phyloP scores from a whole-genome alignment of 2,329 filamentous ascomycete genomes.

The Colletotrichum neosansevieriae region DNA sequence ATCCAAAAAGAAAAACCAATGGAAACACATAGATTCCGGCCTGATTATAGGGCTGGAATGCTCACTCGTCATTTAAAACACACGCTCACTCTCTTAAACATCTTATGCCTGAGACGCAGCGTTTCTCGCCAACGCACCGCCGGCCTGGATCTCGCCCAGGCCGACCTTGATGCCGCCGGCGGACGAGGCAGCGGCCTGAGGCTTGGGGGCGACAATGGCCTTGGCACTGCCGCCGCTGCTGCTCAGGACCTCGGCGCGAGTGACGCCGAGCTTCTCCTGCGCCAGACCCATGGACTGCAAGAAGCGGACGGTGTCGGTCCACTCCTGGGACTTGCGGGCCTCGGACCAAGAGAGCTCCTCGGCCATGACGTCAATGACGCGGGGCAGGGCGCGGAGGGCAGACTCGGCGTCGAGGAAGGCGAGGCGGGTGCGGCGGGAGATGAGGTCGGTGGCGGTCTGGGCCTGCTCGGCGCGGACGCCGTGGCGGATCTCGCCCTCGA shows the following conservation, averaged over 20 bases:
- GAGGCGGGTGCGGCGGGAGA: slow-evolving; percentile 77
- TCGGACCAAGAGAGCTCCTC: slow-evolving; percentile 75
- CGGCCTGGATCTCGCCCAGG: slow-evolving; percentile 30
- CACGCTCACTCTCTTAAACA: background rate
- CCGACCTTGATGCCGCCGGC: slow-evolving; percentile 34
- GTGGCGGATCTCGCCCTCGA: slow-evolving; percentile 80
- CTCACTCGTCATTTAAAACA: slow-evolving; percentile 6
- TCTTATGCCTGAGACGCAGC: slow-evolving; percentile 27
- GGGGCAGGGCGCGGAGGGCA: slow-evolving; percentile 75
- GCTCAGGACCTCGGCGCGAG: slow-evolving; percentile 46
- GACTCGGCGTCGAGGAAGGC: slow-evolving; percentile 83
- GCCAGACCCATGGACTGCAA: slow-evolving; percentile 60
- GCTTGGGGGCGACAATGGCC: slow-evolving; percentile 16
- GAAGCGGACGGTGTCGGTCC: slow-evolving; percentile 65
- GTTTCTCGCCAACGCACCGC: slow-evolving; percentile 30
- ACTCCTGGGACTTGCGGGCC: slow-evolving; percentile 65
- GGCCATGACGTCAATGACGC: slow-evolving; percentile 78
- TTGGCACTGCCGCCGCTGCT: slow-evolving; percentile 19
- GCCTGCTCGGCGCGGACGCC: slow-evolving; percentile 80
- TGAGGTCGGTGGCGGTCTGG: slow-evolving; percentile 77
- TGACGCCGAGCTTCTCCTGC: slow-evolving; percentile 45
- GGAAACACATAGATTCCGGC: slow-evolving; percentile 7
- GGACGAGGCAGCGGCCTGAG: slow-evolving; percentile 6
- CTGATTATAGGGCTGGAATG: background rate
- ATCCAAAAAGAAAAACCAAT: slow-evolving; percentile 5